These are phyloP conservation scores for Diplodia corticola DNA, from an alignment of 2,329 filamentous ascomycete genomes.

Conservation along the genomic window DNA sequence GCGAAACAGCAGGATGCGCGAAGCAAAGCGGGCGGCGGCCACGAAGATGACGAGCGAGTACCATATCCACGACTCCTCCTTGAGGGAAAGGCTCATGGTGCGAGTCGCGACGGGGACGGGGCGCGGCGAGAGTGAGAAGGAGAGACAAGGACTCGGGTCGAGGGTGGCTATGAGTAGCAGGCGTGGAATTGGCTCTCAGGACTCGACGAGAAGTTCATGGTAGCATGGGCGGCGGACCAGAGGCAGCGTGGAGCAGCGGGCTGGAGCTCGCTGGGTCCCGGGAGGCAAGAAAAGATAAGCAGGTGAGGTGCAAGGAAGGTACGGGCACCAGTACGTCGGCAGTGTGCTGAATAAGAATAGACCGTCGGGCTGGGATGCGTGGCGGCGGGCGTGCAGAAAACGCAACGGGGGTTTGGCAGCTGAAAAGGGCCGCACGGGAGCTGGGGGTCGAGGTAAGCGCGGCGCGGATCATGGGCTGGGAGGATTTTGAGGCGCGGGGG, in stretches of 20 bases:
- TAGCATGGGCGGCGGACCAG: constrained; percentile 11
- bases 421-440: not conserved
- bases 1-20: constrained; percentile 46
- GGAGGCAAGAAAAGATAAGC: not conserved
- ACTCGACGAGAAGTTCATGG: constrained; percentile 22
- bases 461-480: constrained; percentile 6
- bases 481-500: constrained; percentile 12
- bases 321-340: not conserved
- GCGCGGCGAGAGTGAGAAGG: not conserved
- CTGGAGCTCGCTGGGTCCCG: not conserved
- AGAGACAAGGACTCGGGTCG: not conserved
- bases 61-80: constrained; percentile 51
- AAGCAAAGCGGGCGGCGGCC: constrained; percentile 43
- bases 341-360: constrained; percentile 12
- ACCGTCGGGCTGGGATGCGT: not conserved
- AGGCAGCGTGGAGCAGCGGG: not conserved
- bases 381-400: not conserved
- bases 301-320: not conserved
- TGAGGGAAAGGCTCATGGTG: constrained; percentile 31
- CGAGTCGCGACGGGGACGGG: not conserved
- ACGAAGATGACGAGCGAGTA: constrained; percentile 45
- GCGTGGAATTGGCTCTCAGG: constrained; percentile 23
- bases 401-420: not conserved
- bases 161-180: constrained; percentile 20
- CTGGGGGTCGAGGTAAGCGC: not conserved